A percentile compares a stretch with the other conserved stretches of the same genome.
These are phyloP conservation scores for Arthrobotrys conoides DNA, from an alignment of 2,329 filamentous ascomycete species.

Conservation along the genomic window DNA sequence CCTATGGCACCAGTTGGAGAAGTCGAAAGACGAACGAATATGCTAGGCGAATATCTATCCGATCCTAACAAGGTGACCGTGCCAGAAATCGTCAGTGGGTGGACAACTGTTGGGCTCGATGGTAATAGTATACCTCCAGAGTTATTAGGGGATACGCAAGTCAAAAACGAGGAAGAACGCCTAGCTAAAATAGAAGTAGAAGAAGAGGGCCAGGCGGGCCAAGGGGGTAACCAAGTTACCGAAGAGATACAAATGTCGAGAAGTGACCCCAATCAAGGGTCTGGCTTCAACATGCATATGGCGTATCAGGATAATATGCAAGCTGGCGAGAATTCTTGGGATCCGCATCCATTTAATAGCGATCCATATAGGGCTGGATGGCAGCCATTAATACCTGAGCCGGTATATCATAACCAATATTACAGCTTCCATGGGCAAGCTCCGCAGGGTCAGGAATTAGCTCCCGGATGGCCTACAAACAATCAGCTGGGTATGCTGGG, in stretches of 20 bases:
- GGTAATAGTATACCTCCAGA: not conserved
- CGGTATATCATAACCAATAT: no score
- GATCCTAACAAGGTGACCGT: not conserved
- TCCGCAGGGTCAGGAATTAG: not conserved
- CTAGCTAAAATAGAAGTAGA: no score
- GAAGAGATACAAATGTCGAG: conserved; percentile 11
- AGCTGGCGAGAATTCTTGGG: not conserved
- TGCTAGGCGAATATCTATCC: not conserved
- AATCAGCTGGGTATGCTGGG: not conserved
- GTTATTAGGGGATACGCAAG: not conserved
- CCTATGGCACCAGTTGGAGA: conserved; percentile 29
- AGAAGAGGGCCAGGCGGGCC: not conserved
- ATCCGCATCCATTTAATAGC: not conserved
- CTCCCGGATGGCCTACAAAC: not conserved
- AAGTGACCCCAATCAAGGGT: not conserved
- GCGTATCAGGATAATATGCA: not conserved
- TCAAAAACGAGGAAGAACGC: not conserved
- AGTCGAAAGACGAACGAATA: not conserved
- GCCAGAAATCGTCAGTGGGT: not conserved
- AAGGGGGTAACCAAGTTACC: not conserved
- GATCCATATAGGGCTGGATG: not conserved
- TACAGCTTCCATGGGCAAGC: not conserved
- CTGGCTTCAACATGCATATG: no score
- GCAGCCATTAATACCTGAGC: not conserved
- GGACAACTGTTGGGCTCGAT: not conserved